Evolutionary conservation across 2,329 filamentous ascomycete species (phyloP).

Genomic region (Coniochaeta sp.): DNA sequence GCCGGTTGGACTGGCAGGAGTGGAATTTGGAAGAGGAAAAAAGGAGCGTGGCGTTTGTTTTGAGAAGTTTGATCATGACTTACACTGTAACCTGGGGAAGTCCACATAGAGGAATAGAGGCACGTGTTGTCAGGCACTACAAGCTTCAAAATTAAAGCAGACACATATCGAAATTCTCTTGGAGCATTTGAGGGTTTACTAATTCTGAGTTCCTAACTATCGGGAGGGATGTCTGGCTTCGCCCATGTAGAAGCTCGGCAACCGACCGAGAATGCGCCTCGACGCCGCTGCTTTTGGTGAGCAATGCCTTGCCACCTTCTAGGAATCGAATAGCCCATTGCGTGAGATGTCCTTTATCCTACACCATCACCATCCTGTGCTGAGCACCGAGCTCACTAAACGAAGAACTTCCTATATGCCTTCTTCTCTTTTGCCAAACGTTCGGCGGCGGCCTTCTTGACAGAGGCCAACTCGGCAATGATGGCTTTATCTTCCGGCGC

Average conservation of each 20-base stretch:
- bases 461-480: constrained; percentile 63
- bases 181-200: background rate
- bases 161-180: background rate
- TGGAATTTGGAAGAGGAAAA: background rate
- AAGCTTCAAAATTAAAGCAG: background rate
- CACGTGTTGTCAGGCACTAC: background rate
- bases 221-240: background rate
- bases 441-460: constrained; percentile 69
- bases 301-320: background rate
- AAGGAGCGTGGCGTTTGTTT: background rate
- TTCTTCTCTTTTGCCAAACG: constrained; percentile 84
- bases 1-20: background rate
- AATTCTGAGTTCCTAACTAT: background rate
- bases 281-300: background rate
- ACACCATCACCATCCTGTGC: background rate
- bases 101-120: background rate
- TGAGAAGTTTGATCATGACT: background rate
- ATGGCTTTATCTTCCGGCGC: constrained; percentile 71
- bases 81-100: background rate
- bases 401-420: constrained; percentile 90
- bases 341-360: background rate
- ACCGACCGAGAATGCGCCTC: background rate
- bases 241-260: background rate
- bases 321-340: background rate
- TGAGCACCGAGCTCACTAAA: constrained; percentile 37